These are phyloP conservation scores for Firmiana major DNA, from an alignment of 345 rosid genomes.

Conservation along the genomic window DNA sequence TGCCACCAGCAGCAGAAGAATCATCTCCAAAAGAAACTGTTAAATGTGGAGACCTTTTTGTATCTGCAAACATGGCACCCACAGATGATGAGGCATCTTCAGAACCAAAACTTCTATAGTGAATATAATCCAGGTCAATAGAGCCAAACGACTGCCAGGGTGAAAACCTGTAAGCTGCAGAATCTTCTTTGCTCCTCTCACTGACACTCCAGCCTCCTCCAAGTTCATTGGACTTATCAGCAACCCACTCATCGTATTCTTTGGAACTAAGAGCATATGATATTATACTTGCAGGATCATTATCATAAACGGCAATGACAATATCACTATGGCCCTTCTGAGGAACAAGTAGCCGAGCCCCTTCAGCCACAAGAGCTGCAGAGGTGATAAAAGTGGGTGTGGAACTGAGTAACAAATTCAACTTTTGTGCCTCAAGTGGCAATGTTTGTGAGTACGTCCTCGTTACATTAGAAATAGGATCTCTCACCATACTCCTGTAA, in stretches of 20 bases:
- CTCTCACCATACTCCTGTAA: slow-evolving; percentile 71
- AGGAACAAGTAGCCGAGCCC: slow-evolving; percentile 73
- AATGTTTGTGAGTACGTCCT: slow-evolving; percentile 60
- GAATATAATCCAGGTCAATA: slow-evolving; percentile 54
- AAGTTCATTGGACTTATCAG: slow-evolving; percentile 36
- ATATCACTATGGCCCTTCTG: slow-evolving; percentile 49
- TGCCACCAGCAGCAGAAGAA: slow-evolving; percentile 53
- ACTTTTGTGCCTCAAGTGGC: slow-evolving; percentile 65
- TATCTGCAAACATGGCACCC: slow-evolving; percentile 40
- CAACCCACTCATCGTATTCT: slow-evolving; percentile 74
- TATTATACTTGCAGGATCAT: slow-evolving; percentile 85
- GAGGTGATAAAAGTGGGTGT: slow-evolving; percentile 54
- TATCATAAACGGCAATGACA: slow-evolving; percentile 81
- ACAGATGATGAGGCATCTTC: slow-evolving; percentile 46
- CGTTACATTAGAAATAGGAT: slow-evolving; percentile 60
- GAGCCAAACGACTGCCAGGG: slow-evolving; percentile 68
- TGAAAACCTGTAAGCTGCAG: slow-evolving; percentile 45
- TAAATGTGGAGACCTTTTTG: slow-evolving; percentile 71
- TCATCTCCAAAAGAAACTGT: slow-evolving; percentile 66
- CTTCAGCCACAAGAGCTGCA: slow-evolving; percentile 61
- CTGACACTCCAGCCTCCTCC: slow-evolving; percentile 39
- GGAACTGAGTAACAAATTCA: slow-evolving; percentile 48
- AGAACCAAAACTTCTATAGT: slow-evolving; percentile 47
- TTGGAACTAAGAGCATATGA: slow-evolving; percentile 84
- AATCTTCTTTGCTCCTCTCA: slow-evolving; percentile 35